Percentiles rank a stretch among this genome's conserved stretches.
Conservation (phyloP, 2,329 filamentous ascomycete genomes). For the Emmonsiellopsis sp. region DNA sequence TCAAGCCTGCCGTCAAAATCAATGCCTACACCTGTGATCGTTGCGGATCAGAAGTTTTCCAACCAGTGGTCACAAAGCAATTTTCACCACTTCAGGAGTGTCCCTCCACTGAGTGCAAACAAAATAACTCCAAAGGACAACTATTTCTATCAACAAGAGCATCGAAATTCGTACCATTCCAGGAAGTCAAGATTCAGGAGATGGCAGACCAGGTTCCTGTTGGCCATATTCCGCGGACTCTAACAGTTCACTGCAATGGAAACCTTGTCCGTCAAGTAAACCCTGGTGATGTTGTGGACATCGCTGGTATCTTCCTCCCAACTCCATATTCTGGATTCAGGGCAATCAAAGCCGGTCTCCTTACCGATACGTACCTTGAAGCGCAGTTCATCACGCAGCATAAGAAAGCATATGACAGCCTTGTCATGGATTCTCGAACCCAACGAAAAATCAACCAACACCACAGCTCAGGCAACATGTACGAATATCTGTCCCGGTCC, state of each 20-base stretch:
- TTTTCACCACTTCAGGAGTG: constrained; percentile 82
- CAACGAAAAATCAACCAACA: constrained; percentile 79
- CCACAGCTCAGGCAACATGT: constrained; percentile 78
- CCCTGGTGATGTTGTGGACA: constrained; percentile 87
- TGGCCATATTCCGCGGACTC: constrained; percentile 85
- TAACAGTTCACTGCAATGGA: constrained; percentile 85
- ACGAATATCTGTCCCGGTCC: constrained; percentile 89
- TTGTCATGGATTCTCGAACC: constrained; percentile 71
- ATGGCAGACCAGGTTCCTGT: constrained; percentile 99
- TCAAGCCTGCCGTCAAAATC: constrained; percentile 95
- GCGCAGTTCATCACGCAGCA: constrained; percentile 90
- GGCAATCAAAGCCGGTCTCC: constrained; percentile 87
- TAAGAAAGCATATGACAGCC: constrained; percentile 95
- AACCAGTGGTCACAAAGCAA: constrained; percentile 83
- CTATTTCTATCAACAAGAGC: constrained; percentile 90
- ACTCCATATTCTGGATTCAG: constrained; percentile 99
- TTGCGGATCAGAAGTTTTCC: constrained; percentile 95
- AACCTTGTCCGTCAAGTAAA: constrained; percentile 78
- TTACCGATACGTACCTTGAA: constrained; percentile 95
- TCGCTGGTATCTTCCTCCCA: constrained; percentile 90
- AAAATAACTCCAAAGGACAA: constrained; percentile 87
- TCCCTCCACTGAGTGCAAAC: constrained; percentile 79
- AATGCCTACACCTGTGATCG: constrained; percentile 97
- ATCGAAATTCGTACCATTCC: constrained; percentile 94
- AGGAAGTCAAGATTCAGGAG: constrained; percentile 97